Base-by-base conservation (phyloP, 1,284 basidiomycete species). In the Uromyces viciae-fabae region DNA sequence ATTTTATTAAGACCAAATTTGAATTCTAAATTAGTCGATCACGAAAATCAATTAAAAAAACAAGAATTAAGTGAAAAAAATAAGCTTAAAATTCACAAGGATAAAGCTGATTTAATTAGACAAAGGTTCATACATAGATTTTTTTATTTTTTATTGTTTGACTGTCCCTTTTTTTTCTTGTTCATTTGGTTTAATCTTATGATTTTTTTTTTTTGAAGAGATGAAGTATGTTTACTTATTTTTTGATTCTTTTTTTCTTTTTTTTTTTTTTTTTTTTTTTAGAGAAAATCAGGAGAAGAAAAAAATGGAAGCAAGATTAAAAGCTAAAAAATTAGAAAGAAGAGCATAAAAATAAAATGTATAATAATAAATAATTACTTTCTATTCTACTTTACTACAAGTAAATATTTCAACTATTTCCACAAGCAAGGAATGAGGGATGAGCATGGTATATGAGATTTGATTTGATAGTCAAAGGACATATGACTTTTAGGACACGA, bases 241-340 rank as follows among this genome's bases (percentile, higher is more conserved):
- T n/a, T n/a, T n/a, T 8, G 28, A 9, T 38, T 28, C 25, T 40
- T 31, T 38, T 19, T 38, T 0, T 28, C 38, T 28, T 0, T 28
- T 46, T 42, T n/a, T 42, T n/a, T 42, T 33, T 9, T 74, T 74
- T 15, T 31, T 14, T 19, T 25, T 71, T n/a, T 46, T 19, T 40
- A 80, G 78, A 54, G 78, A 62, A 73, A 52, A 28, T 46, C 78
- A 80, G 54, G 19, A 46, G 42, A 80, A 80, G 40, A 72, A 80
- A 15, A 80, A 80, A 28, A 40, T 42, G 40, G 78, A 72, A n/a
- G 78, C 78, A 22, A 73, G 78, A 54, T 17, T 69, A n/a, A 72
- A 69, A 66, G 68, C 69, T 7, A 42, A 56, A 14, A 80, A 80
- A 54, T 31, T 68, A n/a, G 78, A 80, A 66, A 60, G 78, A 54